phyloP scores from a whole-genome alignment of 768 basidiomycete genomes.

The Phanerochaete carnosa region DNA sequence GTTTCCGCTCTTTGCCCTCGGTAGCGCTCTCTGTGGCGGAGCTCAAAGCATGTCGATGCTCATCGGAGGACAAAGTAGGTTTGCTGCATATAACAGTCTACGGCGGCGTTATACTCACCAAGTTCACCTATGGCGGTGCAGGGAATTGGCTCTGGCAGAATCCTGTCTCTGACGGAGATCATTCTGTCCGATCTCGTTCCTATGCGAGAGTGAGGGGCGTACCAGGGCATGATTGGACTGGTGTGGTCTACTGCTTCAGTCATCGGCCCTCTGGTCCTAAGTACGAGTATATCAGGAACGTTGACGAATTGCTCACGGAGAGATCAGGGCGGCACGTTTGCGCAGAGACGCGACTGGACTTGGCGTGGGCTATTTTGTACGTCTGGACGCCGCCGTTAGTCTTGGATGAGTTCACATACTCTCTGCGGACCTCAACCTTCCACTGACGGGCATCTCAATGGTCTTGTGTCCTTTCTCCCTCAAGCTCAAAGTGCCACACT shows the following conservation, averaged over 20 bases:
- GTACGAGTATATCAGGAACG: no score
- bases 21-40: constrained; percentile 36
- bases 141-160: constrained; percentile 23
- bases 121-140: constrained; percentile 15
- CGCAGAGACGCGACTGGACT: no score
- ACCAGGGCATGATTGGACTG: constrained; percentile 11
- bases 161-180: constrained; percentile 19
- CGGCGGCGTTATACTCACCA: neutral
- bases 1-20: constrained; percentile 34
- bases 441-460: constrained; percentile 14
- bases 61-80: constrained; percentile 32
- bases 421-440: constrained; percentile 33
- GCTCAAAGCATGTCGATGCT: constrained; percentile 37
- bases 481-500: constrained; percentile 22
- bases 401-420: neutral
- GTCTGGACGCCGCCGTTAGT: neutral
- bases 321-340: constrained; percentile 16
- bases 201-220: constrained; percentile 20
- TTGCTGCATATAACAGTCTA: no score
- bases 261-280: constrained; percentile 13
- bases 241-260: constrained; percentile 11
- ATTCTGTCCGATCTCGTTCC: constrained; percentile 24
- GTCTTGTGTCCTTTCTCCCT: constrained; percentile 5
- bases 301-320: no score
- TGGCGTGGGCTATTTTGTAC: constrained; percentile 31